Base-by-base conservation (phyloP, 2,329 filamentous ascomycete genomes). In the Claviceps quebecensis region DNA sequence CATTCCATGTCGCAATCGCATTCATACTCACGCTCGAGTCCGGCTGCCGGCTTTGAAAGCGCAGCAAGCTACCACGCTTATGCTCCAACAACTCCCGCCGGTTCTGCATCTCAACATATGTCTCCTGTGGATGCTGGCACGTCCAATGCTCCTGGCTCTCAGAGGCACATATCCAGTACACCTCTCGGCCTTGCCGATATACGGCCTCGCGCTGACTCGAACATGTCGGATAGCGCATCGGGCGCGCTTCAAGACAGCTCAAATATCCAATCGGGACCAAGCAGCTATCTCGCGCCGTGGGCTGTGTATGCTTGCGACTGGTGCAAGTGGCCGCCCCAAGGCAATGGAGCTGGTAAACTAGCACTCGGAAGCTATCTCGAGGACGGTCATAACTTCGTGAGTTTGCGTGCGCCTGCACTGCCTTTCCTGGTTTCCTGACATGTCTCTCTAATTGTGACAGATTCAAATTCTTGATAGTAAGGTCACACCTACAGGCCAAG, bases 391-490 rank as follows among this genome's bases (percentile, higher is more conserved):
- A 98, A 98, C 66, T 98, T 94, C 73, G 89, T 95, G 73, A 61
- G 79, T 67, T 53, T 47, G 45, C 36, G 16, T 37, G 36, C 11
- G 34, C 23, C 36, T 40, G 36, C 16, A n/a, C 39, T 48, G 17
- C 11, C 14, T 34, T n/a, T 14, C 36, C 8, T 8, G 26, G 26
- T 29, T 29, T 29, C 9, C 16, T 19, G 34, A 5, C 13, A 17
- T 8, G 6, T 46, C n/a, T 8, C 38, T 41, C 44, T 56, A 47
- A 62, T 46, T 51, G 22, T 47, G 14, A 7, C 52, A 95, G 88
- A 97, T 97, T 57, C 93, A 97, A 86, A 96, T 98, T 56, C 77
- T 97, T 55, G 90, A 96, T 67, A 88, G 87, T 44, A 85, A 94
- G 57, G 78, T 91, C 58, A 72, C 77, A 6, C 83, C 80, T 17